Conservation (phyloP, 2,329 filamentous ascomycete genomes). For the Colletotrichum eleusines region DNA sequence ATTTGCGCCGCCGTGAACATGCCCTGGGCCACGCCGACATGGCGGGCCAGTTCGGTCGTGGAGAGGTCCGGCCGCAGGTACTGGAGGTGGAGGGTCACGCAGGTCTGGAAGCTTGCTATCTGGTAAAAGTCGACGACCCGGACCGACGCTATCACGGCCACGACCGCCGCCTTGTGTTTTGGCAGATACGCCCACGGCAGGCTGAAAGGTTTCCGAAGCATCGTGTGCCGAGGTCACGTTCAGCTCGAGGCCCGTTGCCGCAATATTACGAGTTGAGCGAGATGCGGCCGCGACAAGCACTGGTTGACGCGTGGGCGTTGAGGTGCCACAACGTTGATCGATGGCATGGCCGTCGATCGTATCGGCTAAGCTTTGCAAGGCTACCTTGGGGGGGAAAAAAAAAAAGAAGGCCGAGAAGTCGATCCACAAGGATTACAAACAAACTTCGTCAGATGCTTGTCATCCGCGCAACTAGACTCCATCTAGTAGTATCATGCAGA, state of each 20-base stretch:
- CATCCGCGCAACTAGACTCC: too few relatives aligned
- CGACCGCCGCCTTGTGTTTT: conserved; percentile 5
- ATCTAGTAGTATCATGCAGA: too few relatives aligned
- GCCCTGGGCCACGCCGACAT: conserved; percentile 16
- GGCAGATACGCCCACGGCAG: conserved; percentile 11
- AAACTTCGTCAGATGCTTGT: too few relatives aligned
- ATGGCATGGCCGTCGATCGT: too few relatives aligned
- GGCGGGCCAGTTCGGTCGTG: background rate
- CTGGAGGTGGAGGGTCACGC: conserved; percentile 2
- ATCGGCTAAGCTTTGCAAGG: too few relatives aligned
- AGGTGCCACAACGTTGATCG: too few relatives aligned
- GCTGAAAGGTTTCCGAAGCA: background rate
- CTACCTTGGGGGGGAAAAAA: too few relatives aligned
- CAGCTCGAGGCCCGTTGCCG: background rate
- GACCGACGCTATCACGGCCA: conserved; percentile 5
- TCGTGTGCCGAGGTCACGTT: background rate
- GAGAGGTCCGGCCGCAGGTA: background rate
- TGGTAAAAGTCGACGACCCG: conserved; percentile 21
- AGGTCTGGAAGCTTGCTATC: conserved; percentile 20
- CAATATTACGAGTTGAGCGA: background rate
- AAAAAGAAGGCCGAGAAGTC: too few relatives aligned
- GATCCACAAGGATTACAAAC: too few relatives aligned
- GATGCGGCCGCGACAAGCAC: background rate
- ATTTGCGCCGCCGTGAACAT: conserved; percentile 18
- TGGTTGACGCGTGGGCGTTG: background rate